These are phyloP conservation scores for Talaromyces pinophilus DNA, from an alignment of 2,329 filamentous ascomycete genomes.

Conservation along the genomic window DNA sequence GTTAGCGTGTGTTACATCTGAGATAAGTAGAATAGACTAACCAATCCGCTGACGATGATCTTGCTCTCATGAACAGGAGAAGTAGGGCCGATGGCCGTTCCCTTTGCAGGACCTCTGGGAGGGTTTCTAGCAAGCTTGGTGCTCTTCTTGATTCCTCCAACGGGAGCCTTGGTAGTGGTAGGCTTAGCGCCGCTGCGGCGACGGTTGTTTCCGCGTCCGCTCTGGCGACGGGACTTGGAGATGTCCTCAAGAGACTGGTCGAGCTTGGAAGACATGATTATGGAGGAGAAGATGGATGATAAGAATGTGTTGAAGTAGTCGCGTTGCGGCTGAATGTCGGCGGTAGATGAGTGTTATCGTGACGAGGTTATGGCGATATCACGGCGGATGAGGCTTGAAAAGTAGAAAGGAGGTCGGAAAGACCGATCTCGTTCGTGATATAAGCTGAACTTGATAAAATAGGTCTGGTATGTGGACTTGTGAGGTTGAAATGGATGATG, in stretches of 20 bases:
- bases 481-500: background rate
- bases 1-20: conserved; percentile 48
- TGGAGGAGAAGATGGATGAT: conserved; percentile 20
- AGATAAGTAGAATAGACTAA: conserved; percentile 53
- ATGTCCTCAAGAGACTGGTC: conserved; percentile 98
- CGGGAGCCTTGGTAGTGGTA: conserved; percentile 63
- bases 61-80: conserved; percentile 75
- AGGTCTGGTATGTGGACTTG: conserved; percentile 2
- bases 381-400: background rate
- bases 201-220: conserved; percentile 49
- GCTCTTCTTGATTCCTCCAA: conserved; percentile 84
- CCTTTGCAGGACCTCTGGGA: conserved; percentile 47
- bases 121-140: conserved; percentile 52
- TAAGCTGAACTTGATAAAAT: background rate
- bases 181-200: conserved; percentile 46
- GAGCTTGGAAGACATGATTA: conserved; percentile 87
- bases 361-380: background rate
- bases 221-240: conserved; percentile 70
- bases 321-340: background rate
- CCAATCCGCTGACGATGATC: conserved; percentile 97
- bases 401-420: background rate
- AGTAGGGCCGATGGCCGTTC: conserved; percentile 65
- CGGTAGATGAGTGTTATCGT: background rate
- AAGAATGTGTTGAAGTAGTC: conserved; percentile 14
- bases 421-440: background rate